Percentiles rank a stretch among this genome's conserved stretches.
phyloP scores from a whole-genome alignment of 2,329 filamentous ascomycete genomes.

The Fusarium sp. region DNA sequence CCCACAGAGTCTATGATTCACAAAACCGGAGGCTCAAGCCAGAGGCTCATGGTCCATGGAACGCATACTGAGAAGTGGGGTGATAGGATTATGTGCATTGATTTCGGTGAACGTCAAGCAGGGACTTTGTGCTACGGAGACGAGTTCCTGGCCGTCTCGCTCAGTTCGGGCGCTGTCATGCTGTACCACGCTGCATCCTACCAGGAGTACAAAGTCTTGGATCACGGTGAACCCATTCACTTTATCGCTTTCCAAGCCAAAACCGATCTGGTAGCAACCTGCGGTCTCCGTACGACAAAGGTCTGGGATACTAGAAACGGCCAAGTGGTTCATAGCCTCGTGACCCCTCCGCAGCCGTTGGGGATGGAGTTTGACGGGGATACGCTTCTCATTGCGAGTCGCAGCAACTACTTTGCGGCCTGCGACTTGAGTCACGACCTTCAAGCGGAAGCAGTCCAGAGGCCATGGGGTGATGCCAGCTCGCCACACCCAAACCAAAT shows the following conservation, averaged over 20 bases:
- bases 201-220: slow-evolving; percentile 41
- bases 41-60: slow-evolving; percentile 40
- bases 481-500: slow-evolving; percentile 7
- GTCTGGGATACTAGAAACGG: slow-evolving; percentile 47
- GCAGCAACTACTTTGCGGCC: slow-evolving; percentile 40
- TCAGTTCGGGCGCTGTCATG: slow-evolving; percentile 35
- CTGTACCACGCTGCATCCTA: slow-evolving; percentile 42
- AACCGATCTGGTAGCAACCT: slow-evolving; percentile 45
- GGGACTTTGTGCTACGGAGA: slow-evolving; percentile 42
- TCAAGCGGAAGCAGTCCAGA: slow-evolving; percentile 9
- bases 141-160: slow-evolving; percentile 42
- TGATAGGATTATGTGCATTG: slow-evolving; percentile 45
- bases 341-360: slow-evolving; percentile 35
- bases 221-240: slow-evolving; percentile 45
- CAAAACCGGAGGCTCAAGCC: slow-evolving; percentile 15
- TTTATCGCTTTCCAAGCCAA: slow-evolving; percentile 46
- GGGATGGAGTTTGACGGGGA: slow-evolving; percentile 43
- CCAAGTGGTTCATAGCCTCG: slow-evolving; percentile 40
- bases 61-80: slow-evolving; percentile 43
- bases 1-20: slow-evolving; percentile 43
- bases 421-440: slow-evolving; percentile 43
- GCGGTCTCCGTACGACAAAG: slow-evolving; percentile 41
- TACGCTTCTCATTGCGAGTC: slow-evolving; percentile 41
- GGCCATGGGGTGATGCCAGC: slow-evolving; percentile 41
- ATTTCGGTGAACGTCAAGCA: slow-evolving; percentile 40